phyloP scores from a whole-genome alignment of 2,329 filamentous ascomycete species.

The Alternaria brassicae region DNA sequence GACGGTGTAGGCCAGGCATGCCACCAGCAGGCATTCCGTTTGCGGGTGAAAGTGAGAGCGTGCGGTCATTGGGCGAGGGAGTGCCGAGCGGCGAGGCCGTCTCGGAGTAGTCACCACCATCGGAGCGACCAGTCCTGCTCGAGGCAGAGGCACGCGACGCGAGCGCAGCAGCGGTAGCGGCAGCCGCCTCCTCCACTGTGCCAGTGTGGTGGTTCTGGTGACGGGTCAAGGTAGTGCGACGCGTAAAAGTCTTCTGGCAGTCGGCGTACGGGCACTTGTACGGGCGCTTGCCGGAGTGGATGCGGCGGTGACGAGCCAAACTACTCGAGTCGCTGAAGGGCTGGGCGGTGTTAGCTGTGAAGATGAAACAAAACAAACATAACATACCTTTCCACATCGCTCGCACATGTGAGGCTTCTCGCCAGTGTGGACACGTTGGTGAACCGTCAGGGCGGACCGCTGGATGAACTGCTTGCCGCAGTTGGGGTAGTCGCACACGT shows the following conservation, averaged over 20 bases:
- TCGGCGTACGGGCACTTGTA: conserved; percentile 98
- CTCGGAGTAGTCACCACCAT: conserved; percentile 74
- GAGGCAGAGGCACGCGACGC: conserved; percentile 62
- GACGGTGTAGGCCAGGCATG: conserved; percentile 72
- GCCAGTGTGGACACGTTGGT: conserved; percentile 93
- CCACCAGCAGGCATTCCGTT: conserved; percentile 71
- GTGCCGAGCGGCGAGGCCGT: conserved; percentile 79
- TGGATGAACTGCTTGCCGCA: conserved; percentile 99
- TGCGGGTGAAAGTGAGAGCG: conserved; percentile 79
- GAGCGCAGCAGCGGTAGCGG: conserved; percentile 84
- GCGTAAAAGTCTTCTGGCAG: conserved; percentile 98
- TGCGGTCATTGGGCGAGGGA: conserved; percentile 81
- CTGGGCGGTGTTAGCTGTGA: conserved; percentile 57
- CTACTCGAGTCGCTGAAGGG: conserved; percentile 97
- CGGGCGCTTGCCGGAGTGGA: conserved; percentile 92
- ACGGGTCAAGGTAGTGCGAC: conserved; percentile 90
- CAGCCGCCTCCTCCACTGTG: conserved; percentile 91
- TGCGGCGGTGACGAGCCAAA: conserved; percentile 88
- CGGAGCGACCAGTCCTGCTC: conserved; percentile 66
- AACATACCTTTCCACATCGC: conserved; percentile 86
- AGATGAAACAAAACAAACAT: background rate
- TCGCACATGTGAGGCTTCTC: conserved; percentile 99
- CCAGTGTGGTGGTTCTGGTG: conserved; percentile 97
- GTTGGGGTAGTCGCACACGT: conserved; percentile 86
- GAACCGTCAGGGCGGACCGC: conserved; percentile 91